Evolutionary conservation across 2,329 filamentous ascomycete species (phyloP).

Genomic region (Apiospora pterosperma): DNA sequence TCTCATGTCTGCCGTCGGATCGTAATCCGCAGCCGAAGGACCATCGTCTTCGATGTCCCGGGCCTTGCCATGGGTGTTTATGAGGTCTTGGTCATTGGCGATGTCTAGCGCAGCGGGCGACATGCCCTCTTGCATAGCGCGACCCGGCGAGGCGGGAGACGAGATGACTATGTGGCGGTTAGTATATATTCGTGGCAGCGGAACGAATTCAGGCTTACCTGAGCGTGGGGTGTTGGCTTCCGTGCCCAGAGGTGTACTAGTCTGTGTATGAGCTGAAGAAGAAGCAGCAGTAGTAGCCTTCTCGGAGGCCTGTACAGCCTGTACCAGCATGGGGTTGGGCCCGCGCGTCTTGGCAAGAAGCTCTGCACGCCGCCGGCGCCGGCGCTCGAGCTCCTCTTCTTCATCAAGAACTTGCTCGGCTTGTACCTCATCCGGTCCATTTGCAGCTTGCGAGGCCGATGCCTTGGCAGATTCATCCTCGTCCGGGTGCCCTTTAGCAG

Average conservation of each 20-base stretch:
- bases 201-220: slow-evolving; percentile 31
- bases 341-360: slow-evolving; percentile 80
- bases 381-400: slow-evolving; percentile 78
- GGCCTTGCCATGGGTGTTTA: slow-evolving; percentile 52
- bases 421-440: slow-evolving; percentile 41
- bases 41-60: slow-evolving; percentile 55
- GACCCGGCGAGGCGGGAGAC: slow-evolving; percentile 35
- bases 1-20: slow-evolving; percentile 72
- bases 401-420: slow-evolving; percentile 68
- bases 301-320: slow-evolving; percentile 65
- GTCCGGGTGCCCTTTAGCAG: slow-evolving; percentile 57
- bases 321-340: slow-evolving; percentile 69
- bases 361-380: slow-evolving; percentile 79
- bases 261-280: slow-evolving; percentile 40
- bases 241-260: slow-evolving; percentile 36
- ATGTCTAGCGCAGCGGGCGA: slow-evolving; percentile 61
- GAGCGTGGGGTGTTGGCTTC: slow-evolving; percentile 44
- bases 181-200: slow-evolving; percentile 15
- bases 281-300: slow-evolving; percentile 52
- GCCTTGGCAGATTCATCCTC: slow-evolving; percentile 21
- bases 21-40: slow-evolving; percentile 75
- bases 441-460: slow-evolving; percentile 27
- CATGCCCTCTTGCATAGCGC: slow-evolving; percentile 46
- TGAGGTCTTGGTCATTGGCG: slow-evolving; percentile 63
- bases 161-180: slow-evolving; percentile 21